A percentile compares a stretch with the other conserved stretches of the same genome.
phyloP scores from a whole-genome alignment of 345 rosid genomes.

The Ceriops zippeliana region DNA sequence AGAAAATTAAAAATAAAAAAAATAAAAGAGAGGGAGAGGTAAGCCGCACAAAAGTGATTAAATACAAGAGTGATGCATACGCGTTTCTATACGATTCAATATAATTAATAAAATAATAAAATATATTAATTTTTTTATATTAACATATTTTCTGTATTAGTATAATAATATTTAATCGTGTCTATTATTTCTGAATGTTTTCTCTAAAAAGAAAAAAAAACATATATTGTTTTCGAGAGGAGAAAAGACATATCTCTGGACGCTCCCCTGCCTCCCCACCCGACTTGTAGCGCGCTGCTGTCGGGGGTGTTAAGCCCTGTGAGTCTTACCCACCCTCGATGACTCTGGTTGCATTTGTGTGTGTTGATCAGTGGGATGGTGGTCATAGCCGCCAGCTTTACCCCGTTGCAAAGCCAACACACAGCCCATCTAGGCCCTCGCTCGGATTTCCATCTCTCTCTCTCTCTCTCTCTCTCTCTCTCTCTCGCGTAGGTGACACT shows the following conservation, averaged over 20 bases:
- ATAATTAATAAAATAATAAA: too few relatives aligned
- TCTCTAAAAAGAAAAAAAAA: background rate
- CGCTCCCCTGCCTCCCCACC: background rate
- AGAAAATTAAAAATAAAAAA: background rate
- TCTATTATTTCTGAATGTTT: background rate
- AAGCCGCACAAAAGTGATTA: too few relatives aligned
- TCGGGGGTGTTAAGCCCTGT: conserved; percentile 32
- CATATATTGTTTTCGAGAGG: background rate
- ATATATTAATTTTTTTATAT: too few relatives aligned
- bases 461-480: background rate
- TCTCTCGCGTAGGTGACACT: background rate
- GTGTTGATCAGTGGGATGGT: background rate
- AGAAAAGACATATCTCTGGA: background rate
- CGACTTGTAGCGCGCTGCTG: conserved; percentile 38
- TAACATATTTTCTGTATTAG: too few relatives aligned
- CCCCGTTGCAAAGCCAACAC: conserved; percentile 14
- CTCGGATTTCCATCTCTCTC: too few relatives aligned
- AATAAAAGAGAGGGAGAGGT: background rate
- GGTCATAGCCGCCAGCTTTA: conserved; percentile 32
- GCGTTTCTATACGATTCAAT: too few relatives aligned
- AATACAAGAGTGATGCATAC: too few relatives aligned
- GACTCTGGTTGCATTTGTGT: background rate
- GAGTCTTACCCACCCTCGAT: background rate
- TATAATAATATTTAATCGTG: too few relatives aligned
- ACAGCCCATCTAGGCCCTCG: background rate